Evolutionary conservation across 2,329 filamentous ascomycete species (phyloP).

Genomic region (Colletotrichum australisinense): DNA sequence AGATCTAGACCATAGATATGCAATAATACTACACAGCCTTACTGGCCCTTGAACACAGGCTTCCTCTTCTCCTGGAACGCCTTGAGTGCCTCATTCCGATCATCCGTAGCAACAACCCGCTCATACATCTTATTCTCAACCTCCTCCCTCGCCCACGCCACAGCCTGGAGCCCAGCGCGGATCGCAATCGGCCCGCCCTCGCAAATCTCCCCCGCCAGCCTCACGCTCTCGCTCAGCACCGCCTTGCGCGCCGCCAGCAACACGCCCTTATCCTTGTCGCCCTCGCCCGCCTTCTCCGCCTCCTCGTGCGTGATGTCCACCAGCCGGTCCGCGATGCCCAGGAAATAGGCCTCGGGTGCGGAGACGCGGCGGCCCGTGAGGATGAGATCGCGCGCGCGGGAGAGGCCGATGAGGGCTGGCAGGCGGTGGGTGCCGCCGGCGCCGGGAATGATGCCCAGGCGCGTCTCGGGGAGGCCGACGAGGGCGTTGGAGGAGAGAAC

Average conservation of each 20-base stretch:
- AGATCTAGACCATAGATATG: background rate
- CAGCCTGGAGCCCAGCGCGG: slow-evolving; percentile 81
- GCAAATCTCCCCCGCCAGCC: slow-evolving; percentile 86
- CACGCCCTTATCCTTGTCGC: slow-evolving; percentile 51
- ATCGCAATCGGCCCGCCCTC: slow-evolving; percentile 89
- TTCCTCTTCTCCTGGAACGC: slow-evolving; percentile 80
- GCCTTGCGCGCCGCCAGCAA: slow-evolving; percentile 71
- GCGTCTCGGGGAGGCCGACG: slow-evolving; percentile 90
- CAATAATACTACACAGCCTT: background rate
- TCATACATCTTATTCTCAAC: slow-evolving; percentile 92
- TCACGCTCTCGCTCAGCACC: slow-evolving; percentile 80
- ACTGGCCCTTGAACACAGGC: slow-evolving; percentile 68
- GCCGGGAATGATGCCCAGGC: slow-evolving; percentile 93
- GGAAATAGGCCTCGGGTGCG: slow-evolving; percentile 88
- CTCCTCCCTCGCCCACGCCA: slow-evolving; percentile 77
- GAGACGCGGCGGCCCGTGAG: slow-evolving; percentile 88
- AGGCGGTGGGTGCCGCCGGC: slow-evolving; percentile 93
- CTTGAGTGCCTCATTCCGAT: slow-evolving; percentile 86
- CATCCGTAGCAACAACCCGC: slow-evolving; percentile 83
- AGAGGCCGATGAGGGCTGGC: slow-evolving; percentile 81
- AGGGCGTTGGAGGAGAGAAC: slow-evolving; percentile 83
- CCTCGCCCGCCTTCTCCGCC: slow-evolving; percentile 47
- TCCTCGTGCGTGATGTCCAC: slow-evolving; percentile 75
- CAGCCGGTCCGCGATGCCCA: slow-evolving; percentile 90
- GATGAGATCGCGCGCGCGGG: slow-evolving; percentile 88